Conservation (phyloP, 306 rosid genomes). For the Ormosia semicastrata region DNA sequence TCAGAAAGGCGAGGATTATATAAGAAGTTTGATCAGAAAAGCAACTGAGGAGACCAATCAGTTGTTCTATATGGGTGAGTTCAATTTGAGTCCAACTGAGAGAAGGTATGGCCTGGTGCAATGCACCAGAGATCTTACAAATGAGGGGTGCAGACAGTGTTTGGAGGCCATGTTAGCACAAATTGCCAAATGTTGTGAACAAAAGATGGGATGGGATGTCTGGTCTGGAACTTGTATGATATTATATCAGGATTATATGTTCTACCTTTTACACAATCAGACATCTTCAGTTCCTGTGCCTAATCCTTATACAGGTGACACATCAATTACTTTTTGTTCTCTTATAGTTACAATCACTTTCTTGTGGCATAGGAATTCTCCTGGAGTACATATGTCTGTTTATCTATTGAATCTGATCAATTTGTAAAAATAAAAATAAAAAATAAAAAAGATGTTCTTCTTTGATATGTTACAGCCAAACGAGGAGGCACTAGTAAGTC, state of each 20-base stretch:
- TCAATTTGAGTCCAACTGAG: neutral
- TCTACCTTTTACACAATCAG: neutral
- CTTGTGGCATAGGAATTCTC: neutral
- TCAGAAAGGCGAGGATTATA: neutral
- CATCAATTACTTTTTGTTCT: neutral
- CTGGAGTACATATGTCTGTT: neutral
- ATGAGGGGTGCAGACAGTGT: constrained; percentile 4
- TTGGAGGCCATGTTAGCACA: neutral
- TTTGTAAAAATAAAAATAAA: neutral
- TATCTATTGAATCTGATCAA: neutral
- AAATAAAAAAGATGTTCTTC: neutral
- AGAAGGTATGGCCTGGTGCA: constrained; percentile 25
- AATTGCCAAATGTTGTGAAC: neutral
- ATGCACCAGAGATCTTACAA: constrained; percentile 14
- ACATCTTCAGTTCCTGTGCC: neutral
- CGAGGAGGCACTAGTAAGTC: neutral
- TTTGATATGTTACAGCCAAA: neutral
- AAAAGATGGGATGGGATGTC: neutral
- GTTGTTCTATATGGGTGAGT: neutral
- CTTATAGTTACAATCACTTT: too few relatives aligned
- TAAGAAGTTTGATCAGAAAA: neutral
- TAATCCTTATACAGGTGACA: neutral
- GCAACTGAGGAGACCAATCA: neutral
- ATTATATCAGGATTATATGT: neutral
- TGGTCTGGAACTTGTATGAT: constrained; percentile 16